phyloP scores from a whole-genome alignment of 257 asterid species.

The Solanum corneliomulleri region DNA sequence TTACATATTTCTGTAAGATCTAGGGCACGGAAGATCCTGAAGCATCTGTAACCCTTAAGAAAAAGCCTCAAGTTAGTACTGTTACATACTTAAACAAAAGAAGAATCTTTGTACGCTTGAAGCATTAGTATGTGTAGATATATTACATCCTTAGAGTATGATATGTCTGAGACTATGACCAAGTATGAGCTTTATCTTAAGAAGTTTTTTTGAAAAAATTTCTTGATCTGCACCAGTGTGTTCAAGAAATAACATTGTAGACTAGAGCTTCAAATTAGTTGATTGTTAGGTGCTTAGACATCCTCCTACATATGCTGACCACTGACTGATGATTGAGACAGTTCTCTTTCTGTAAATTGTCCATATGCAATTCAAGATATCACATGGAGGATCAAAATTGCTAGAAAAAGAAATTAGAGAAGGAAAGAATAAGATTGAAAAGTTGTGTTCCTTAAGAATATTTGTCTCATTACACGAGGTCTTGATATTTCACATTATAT shows the following conservation, averaged over 20 bases:
- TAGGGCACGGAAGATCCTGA: neutral
- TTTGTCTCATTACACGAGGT: neutral
- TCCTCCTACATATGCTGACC: neutral
- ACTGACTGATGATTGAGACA: neutral
- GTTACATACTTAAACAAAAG: neutral
- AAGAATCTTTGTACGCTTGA: neutral
- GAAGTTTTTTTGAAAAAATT: neutral
- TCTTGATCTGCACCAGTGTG: neutral
- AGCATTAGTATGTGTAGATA: neutral
- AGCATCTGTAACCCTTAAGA: neutral
- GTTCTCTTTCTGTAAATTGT: neutral
- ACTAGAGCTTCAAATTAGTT: neutral
- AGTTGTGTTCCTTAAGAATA: neutral
- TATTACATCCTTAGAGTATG: neutral
- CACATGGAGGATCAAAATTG: neutral
- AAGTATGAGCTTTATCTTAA: neutral
- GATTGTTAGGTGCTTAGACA: neutral
- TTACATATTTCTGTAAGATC: neutral
- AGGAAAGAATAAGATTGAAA: neutral
- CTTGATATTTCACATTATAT: neutral
- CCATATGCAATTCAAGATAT: neutral
- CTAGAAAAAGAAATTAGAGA: neutral
- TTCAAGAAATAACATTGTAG: neutral
- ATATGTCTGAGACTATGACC: neutral
- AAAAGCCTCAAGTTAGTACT: neutral